Base-by-base conservation (phyloP, 805 yeast genomes). In the Blastobotrys terrestris region DNA sequence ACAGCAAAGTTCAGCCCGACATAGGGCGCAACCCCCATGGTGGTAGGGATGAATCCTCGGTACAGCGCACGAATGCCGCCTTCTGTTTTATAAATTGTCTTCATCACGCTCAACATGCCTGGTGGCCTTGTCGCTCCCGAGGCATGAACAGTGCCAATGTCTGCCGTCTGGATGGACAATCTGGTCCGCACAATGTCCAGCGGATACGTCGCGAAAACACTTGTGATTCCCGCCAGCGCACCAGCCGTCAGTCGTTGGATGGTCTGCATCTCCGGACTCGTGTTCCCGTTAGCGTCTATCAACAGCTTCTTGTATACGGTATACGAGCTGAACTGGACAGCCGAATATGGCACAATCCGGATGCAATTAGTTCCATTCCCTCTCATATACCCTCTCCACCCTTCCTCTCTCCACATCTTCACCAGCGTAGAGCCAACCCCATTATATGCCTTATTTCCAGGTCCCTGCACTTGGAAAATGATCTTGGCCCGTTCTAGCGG, bases 401-500 rank as follows among this genome's bases (percentile, higher is more conserved):
- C 97, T 73, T 92, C 99, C 54, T 89, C 97, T 51, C 70, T 71
- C 77, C 89, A 91, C 77, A 92, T 87, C 58, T 85, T 83, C 55
- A 71, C 65, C 11, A 94, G 81, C 0, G 97, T 88, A 3, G 83
- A 76, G 53, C 83, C 74, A 64, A 90, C 79, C 1, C 97, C 97
- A n/a, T 74, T 70, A 62, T 81, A 77, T 52, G 53, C 65, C 53
- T 52, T 69, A 56, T 55, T 64, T 43, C 70, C 77, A 0, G 78
- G 73, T 8, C 87, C 94, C 68, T 92, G 97, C 39, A 94, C 82
- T 69, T 92, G 99, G 61, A 90, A 80, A 21, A 92, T 69, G 57
- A 94, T 94, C 69, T 92, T 92, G 60, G 94, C 95, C 60, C 99
- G 75, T 67, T 92, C 99, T 69, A 92, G 83, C 1, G 99, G 99